Conservation (phyloP, 805 yeast genomes). For the Yamadazyma sp. region DNA sequence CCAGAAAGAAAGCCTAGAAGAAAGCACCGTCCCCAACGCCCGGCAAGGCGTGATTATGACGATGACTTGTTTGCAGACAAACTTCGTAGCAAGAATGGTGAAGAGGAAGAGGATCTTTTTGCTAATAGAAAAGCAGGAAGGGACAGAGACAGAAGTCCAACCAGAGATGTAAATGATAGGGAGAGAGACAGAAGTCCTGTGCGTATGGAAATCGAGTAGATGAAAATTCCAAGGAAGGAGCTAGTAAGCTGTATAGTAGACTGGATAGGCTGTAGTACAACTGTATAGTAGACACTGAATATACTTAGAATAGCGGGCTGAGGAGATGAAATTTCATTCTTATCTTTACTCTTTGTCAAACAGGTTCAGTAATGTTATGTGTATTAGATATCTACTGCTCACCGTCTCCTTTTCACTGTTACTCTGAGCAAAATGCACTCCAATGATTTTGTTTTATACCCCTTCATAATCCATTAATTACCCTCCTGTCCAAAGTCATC, state of each 20-base stretch:
- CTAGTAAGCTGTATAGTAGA: too few species aligned
- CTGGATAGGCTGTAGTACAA: too few species aligned
- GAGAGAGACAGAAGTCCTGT: conserved; percentile 19
- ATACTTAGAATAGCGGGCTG: too few species aligned
- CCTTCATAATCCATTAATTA: conserved; percentile 55
- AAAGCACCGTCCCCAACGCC: conserved; percentile 14
- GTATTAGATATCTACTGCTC: too few species aligned
- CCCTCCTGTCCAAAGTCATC: conserved; percentile 98
- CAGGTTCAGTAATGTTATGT: too few species aligned
- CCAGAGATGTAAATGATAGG: too few species aligned
- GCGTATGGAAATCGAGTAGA: conserved; percentile 18
- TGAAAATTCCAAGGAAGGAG: too few species aligned
- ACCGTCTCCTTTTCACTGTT: too few species aligned
- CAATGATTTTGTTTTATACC: too few species aligned
- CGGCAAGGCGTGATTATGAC: conserved; percentile 15
- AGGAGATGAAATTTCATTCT: too few species aligned
- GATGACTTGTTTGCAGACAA: conserved; percentile 15
- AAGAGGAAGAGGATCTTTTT: conserved; percentile 35
- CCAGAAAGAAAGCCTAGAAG: conserved; percentile 49
- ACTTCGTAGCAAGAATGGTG: conserved; percentile 7
- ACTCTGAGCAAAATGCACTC: too few species aligned
- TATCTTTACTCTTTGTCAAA: too few species aligned
- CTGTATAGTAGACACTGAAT: neutral
- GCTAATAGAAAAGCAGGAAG: conserved; percentile 26
- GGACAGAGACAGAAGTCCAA: conserved; percentile 22